A percentile compares a stretch with the other conserved stretches of the same genome.
Evolutionary conservation across 441 rosid species (phyloP).

Genomic region (Omphalea diandra): DNA sequence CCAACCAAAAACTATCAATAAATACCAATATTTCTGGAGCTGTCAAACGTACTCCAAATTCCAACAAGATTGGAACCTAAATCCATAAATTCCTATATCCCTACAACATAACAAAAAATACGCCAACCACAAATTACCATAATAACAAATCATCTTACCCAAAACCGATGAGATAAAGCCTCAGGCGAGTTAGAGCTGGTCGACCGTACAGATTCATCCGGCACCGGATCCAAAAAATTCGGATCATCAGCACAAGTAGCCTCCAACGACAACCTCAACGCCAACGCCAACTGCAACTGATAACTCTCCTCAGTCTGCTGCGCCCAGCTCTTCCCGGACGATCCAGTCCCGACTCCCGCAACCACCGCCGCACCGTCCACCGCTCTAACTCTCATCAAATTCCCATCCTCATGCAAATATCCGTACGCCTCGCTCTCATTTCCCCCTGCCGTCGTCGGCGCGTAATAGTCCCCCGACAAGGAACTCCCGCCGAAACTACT

Average conservation of each 20-base stretch:
- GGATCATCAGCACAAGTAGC: slow-evolving; percentile 96
- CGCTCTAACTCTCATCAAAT: slow-evolving; percentile 36
- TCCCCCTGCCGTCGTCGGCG: slow-evolving; percentile 54
- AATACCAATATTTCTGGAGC: slow-evolving; percentile 3
- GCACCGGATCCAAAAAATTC: slow-evolving; percentile 78
- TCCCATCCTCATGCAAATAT: slow-evolving; percentile 63
- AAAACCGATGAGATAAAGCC: slow-evolving; percentile 83
- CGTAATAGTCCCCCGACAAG: slow-evolving; percentile 79
- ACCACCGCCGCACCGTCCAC: slow-evolving; percentile 40
- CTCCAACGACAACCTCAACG: slow-evolving; percentile 77
- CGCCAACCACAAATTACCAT: neutral
- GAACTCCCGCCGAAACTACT: slow-evolving; percentile 97
- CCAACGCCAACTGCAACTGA: slow-evolving; percentile 96
- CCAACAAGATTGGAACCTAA: slow-evolving; percentile 8
- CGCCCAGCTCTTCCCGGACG: slow-evolving; percentile 93
- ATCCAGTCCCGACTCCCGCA: slow-evolving; percentile 28
- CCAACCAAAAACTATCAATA: neutral
- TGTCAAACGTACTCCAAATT: neutral
- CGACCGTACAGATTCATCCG: slow-evolving; percentile 61
- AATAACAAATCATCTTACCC: slow-evolving; percentile 54
- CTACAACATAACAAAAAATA: neutral
- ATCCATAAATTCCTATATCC: neutral
- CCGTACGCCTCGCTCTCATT: slow-evolving; percentile 66
- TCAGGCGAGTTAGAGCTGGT: slow-evolving; percentile 60
- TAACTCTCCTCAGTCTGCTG: slow-evolving; percentile 99